Evolutionary conservation across 164 flowering plant genomes (phyloP).

Genomic region (Piper longum): DNA sequence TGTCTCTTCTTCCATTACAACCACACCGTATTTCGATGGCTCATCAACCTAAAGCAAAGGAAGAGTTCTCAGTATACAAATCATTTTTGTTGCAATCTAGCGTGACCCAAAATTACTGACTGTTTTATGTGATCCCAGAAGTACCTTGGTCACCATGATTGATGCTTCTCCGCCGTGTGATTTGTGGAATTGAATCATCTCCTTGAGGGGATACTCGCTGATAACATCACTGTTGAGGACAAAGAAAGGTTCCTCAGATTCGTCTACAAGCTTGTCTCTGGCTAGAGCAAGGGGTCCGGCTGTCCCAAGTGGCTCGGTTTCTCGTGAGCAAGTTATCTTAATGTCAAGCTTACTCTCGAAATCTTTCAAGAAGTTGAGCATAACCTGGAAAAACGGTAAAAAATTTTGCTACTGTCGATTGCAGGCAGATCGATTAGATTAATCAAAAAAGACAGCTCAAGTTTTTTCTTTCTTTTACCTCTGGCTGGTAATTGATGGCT

Average conservation of each 20-base stretch:
- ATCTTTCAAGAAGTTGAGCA: slow-evolving; percentile 89
- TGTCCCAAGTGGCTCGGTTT: slow-evolving; percentile 95
- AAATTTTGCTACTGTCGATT: no score
- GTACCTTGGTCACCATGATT: slow-evolving; percentile 97
- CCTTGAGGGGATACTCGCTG: slow-evolving; percentile 82
- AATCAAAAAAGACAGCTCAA: no score
- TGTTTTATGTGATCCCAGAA: no score
- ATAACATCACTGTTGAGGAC: slow-evolving; percentile 45
- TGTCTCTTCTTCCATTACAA: slow-evolving; percentile 78
- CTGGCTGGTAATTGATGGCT: slow-evolving; percentile 98
- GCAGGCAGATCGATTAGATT: no score
- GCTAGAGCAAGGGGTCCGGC: slow-evolving; percentile 50
- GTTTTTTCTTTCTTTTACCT: slow-evolving; percentile 30
- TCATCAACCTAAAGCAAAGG: slow-evolving; percentile 62
- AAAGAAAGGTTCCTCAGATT: slow-evolving; percentile 60
- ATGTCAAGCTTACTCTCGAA: slow-evolving; percentile 18
- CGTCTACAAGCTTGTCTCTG: slow-evolving; percentile 61
- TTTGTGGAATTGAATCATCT: slow-evolving; percentile 90
- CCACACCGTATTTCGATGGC: slow-evolving; percentile 97
- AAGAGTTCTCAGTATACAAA: background rate
- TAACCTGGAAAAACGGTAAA: slow-evolving; percentile 37
- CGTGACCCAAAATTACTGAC: no score
- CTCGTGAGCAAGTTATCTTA: slow-evolving; percentile 90
- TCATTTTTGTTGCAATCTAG: background rate
- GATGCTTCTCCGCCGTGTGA: slow-evolving; percentile 94